A percentile compares a stretch with the other conserved stretches of the same genome.
Evolutionary conservation across 805 yeast species (phyloP).

Genomic region (Lipomyces orientalis): DNA sequence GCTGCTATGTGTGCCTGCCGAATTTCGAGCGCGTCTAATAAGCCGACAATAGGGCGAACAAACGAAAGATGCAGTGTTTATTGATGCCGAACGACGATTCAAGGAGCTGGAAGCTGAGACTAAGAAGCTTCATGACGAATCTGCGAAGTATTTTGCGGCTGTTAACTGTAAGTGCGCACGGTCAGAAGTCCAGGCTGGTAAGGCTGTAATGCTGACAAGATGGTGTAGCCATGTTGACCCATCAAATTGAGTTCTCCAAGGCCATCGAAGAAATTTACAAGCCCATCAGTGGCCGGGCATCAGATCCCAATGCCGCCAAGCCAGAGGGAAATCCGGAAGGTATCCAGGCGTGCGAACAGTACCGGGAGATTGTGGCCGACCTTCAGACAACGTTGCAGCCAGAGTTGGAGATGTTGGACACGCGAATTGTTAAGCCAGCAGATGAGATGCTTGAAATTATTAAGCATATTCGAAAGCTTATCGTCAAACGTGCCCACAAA

Average conservation of each 20-base stretch:
- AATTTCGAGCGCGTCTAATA: neutral
- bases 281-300: slow-evolving; percentile 90
- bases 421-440: slow-evolving; percentile 88
- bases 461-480: slow-evolving; percentile 86
- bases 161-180: slow-evolving; percentile 63
- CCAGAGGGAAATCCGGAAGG: slow-evolving; percentile 98
- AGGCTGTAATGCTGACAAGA: slow-evolving; percentile 7
- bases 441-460: slow-evolving; percentile 86
- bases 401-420: slow-evolving; percentile 88
- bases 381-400: slow-evolving; percentile 86
- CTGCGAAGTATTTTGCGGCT: slow-evolving; percentile 86
- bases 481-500: slow-evolving; percentile 93
- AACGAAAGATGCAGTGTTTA: slow-evolving; percentile 85
- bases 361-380: slow-evolving; percentile 84
- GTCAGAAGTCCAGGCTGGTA: neutral
- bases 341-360: slow-evolving; percentile 90
- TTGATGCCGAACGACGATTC: slow-evolving; percentile 95
- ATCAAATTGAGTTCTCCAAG: slow-evolving; percentile 93
- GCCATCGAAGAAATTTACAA: slow-evolving; percentile 95
- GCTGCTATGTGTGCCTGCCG: neutral
- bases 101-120: slow-evolving; percentile 90
- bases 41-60: slow-evolving; percentile 41
- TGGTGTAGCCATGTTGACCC: slow-evolving; percentile 79
- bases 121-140: slow-evolving; percentile 85
- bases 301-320: slow-evolving; percentile 83